Base-by-base conservation (phyloP, 2,329 filamentous ascomycete species). In the Stachybotrys echinatus region DNA sequence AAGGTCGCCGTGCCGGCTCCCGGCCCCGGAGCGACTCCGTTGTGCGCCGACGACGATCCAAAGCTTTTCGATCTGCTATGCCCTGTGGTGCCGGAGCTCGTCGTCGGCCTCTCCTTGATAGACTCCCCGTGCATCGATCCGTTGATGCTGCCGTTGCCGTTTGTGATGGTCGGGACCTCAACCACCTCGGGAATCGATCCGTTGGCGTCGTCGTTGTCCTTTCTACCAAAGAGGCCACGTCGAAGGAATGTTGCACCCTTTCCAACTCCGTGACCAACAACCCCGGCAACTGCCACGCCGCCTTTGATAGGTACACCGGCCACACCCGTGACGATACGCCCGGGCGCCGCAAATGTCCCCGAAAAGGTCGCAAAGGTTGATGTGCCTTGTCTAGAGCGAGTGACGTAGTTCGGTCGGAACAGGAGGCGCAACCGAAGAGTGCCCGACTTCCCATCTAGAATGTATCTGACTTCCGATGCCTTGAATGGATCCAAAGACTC, bases 241-340 rank as follows among this genome's bases (percentile, higher is more conserved):
- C 88, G 88, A 56, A 99, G 76, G 76, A 97, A 96, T 0, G 89
- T 92, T 6, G 91, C 94, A 43, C 91, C 92, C 66, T 89, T 95
- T 55, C 89, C 85, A 31, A 97, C 90, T 37, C 88, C 86, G 51
- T 89, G 88, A 20, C 87, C 87, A 2, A 89, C 83, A 19, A 72
- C 79, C 3, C 81, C 84, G 14, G 80, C 87, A 37, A 90, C 92
- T 37, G 87, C 86, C 50, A 84, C 87, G 23, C 89, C 89, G 34
- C 91, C 92, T 73, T 97, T 97, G 69, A 99, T 86, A n/a, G 94
- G 95, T 18, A 87, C 94, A 37, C 92, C 92, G 23, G 83, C 84
- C 48, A 87, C 84, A 54, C 84, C 83, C 12, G 84, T 87, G 51
- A 97, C 88, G 52, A 99, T 91, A 70, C 92, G 92, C 45, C 89